Evolutionary conservation across 768 basidiomycete species (phyloP).

Genomic region (Mycena galericulata): DNA sequence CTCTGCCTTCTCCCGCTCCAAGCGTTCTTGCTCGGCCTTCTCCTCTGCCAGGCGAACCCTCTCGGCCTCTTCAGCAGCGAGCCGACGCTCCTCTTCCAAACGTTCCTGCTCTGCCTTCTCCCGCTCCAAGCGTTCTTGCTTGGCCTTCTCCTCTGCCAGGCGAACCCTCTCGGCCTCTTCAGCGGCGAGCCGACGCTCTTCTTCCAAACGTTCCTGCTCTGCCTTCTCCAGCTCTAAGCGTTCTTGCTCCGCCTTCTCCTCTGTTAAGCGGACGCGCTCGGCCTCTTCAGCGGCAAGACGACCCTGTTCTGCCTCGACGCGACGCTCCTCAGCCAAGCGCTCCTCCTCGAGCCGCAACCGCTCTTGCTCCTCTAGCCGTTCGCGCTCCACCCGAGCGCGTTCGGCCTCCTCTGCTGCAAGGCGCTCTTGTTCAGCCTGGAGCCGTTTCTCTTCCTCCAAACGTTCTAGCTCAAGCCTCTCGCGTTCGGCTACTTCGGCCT

Average conservation of each 20-base stretch:
- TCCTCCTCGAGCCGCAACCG: no score
- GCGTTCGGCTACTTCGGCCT: conserved; percentile 30
- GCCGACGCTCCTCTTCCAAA: not conserved
- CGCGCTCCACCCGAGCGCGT: conserved; percentile 31
- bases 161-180: conserved; percentile 15
- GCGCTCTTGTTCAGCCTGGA: conserved; percentile 38
- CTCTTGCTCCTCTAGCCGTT: conserved; percentile 33
- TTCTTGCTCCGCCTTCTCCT: conserved; percentile 5
- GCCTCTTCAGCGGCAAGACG: conserved; percentile 21
- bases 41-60: conserved; percentile 3
- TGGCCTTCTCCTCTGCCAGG: conserved; percentile 1
- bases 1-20: conserved; percentile 13
- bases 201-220: not conserved
- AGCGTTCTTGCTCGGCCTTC: not conserved
- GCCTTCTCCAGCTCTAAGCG: not conserved
- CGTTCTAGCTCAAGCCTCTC: not conserved
- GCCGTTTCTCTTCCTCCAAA: conserved; percentile 28
- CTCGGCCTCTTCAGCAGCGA: conserved; percentile 19
- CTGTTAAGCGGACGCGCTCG: not conserved
- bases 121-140: not conserved
- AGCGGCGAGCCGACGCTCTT: not conserved
- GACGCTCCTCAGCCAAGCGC: not conserved
- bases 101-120: conserved; percentile 18
- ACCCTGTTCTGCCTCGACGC: conserved; percentile 15
- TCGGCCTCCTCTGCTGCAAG: conserved; percentile 34